Conservation (phyloP, 768 basidiomycete species). For the Atractiella rhizophila region DNA sequence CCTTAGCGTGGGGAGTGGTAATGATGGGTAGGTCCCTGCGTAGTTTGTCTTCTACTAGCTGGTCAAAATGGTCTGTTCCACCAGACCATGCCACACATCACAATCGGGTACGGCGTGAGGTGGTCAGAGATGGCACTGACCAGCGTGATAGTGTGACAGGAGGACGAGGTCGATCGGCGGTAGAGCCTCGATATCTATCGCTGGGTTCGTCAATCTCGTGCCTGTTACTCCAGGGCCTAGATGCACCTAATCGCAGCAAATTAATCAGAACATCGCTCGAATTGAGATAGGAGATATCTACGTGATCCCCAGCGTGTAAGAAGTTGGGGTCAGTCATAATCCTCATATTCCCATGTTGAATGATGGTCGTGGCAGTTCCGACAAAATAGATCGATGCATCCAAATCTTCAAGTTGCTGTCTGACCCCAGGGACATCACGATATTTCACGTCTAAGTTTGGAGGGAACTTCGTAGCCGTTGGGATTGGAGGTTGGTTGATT, state of each 20-base stretch:
- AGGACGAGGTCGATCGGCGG: conserved; percentile 21
- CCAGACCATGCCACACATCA: background rate
- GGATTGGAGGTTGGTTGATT: too few relatives aligned
- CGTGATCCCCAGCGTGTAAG: conserved; percentile 19
- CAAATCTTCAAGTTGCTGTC: too few relatives aligned
- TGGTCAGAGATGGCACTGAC: background rate
- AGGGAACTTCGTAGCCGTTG: too few relatives aligned
- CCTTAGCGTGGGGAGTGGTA: conserved; percentile 19
- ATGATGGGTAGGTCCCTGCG: conserved; percentile 21
- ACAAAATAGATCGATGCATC: background rate
- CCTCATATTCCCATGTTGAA: conserved; percentile 11
- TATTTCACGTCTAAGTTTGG: too few relatives aligned
- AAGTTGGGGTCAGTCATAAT: conserved; percentile 20
- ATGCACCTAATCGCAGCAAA: conserved; percentile 4
- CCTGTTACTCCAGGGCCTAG: conserved; percentile 20
- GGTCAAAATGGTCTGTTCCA: conserved; percentile 22
- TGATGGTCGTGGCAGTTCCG: conserved; percentile 17
- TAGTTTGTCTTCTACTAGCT: conserved; percentile 20
- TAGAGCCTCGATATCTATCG: conserved; percentile 18
- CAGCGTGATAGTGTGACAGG: conserved; percentile 18
- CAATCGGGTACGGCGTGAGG: background rate
- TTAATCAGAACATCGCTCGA: background rate
- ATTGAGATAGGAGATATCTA: conserved; percentile 13
- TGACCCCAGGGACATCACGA: too few relatives aligned
- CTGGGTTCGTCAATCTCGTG: conserved; percentile 19